Evolutionary conservation across 1,139 yeast genomes (phyloP), one percentile per base, ranked within the genome.

Genomic region (Candida pseudoviswanathii): DNA sequence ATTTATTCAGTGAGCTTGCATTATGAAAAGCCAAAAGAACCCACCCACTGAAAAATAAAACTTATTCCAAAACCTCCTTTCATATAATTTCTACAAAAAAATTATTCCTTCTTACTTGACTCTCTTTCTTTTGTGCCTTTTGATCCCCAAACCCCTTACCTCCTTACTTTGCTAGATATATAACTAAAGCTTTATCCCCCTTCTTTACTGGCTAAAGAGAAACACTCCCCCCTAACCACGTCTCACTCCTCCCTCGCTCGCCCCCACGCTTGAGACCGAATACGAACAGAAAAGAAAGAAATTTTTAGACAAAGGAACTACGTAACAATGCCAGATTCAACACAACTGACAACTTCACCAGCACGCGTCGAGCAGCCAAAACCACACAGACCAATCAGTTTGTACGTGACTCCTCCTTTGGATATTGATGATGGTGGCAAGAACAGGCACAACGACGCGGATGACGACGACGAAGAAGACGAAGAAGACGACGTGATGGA

Each of bases 321-420:
- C 8, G 4, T 25, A 25, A 25, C 29, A 37, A 37, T 37, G 41
- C 3, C 41, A 37, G 7, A 9, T 37, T 9, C 30, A 8, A 3
- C 41, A 37, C 4, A 24, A 5, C 16, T 16, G 16, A 16, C 16
- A 16, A 25, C 11, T 5, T 25, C 25, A 10, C 5, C 41, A n/a
- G 24, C 31, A 4, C 21, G 27, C 9, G 41, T 37, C 16, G 21
- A 37, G 26, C 41, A 24, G 10, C 42, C 42, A 11, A 39, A 27
- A 27, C 42, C 42, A 4, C 24, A n/a, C 8, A 54, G 63, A 44
- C 65, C 64, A 27, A 57, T 53, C 21, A 61, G 64, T 45, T 49
- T 59, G 44, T 62, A 59, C 40, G 55, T 54, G 1, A 63, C 65
- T 5, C 65, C 63, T 6, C 65, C 65, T 2, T 52, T 61, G 27